Base-by-base conservation (phyloP, 208 protist species). In the Kentomonas sorsogonicus region DNA sequence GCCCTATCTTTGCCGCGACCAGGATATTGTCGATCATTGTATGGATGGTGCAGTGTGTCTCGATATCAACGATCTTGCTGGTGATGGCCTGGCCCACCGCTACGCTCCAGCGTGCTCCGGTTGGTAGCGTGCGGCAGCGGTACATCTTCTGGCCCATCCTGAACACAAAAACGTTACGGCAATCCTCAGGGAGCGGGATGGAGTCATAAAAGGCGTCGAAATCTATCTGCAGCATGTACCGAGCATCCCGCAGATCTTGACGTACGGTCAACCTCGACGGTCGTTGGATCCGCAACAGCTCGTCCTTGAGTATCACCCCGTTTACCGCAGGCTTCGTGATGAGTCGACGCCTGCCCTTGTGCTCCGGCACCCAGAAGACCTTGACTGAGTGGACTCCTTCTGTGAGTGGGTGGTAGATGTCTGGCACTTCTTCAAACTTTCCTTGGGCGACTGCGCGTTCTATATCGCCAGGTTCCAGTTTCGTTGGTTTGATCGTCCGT, bases 11-110 rank as follows among this genome's bases (percentile, higher is more conserved):
- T 2, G 61, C 61, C 2, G 61, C 47, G 34, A 67, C 30, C 31
- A 67, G 52, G 43, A 67, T 59, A 22, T 67, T 67, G 61, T 60
- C 61, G 22, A 67, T 67, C 5, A 59, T 16, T 20, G 61, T 59
- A 29, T 67, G 50, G 13, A 67, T 52, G 18, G 45, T 67, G 2
- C 59, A 50, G 7, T 50, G 53, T 2, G 53, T 48, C 13, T 48
- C 61, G 10, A 57, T 60, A 30, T 67, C 52, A 50, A 60, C 61
- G 30, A 67, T 67, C 61, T 46, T 34, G 29, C 30, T 53, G 25
- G 61, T 67, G 41, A 60, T 34, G 29, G 61, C 61, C 43, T 67
- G 61, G 2, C 53, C 38, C 2, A 67, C 40, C 27, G 39, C 53
- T 39, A 58, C 53, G 53, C 53, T 58, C 53, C 53, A 46, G 23